Base-by-base conservation (phyloP, 2,329 filamentous ascomycete species). In the Xylaria sp. region DNA sequence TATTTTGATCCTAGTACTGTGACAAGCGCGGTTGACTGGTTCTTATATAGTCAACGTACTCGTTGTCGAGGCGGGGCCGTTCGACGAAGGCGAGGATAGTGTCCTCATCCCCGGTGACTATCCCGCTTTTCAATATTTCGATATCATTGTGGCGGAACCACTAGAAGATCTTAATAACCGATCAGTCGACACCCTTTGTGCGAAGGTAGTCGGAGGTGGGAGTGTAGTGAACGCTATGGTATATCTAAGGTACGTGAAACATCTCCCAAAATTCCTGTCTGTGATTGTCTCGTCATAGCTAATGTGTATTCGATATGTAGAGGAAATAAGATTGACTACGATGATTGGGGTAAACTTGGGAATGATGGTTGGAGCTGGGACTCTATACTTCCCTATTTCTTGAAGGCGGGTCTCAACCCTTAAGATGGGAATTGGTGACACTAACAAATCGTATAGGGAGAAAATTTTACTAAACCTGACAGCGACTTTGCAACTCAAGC, bases 361-460 rank as follows among this genome's bases (percentile, higher is more conserved):
- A 74, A 74, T 23, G 51, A 68, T 5, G 72, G 72, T 4, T 77
- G 74, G 74, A 70, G 71, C 45, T 78, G 75, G 72, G 67, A 78
- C 7, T 70, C 67, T 17, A 70, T 83, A 38, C 71, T 79, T 1
- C 79, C 77, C 0, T 83, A 58, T 58, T 58, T 81, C 64, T 78
- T 82, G 65, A 76, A 75, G 31, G 81, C 12, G 17, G 33, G 49
- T 17, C n/a, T 25, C n/a, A 19, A 38, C 25, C 8, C 15, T 28
- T 77, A 25, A 50, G 9, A 51, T 4, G 31, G 11, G 25, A 37
- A 42, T 50, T 33, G 47, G 35, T 14, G 28, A 40, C 33, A 17
- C 35, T 61, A 11, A 61, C 33, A n/a, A 12, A 6, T 9, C 12
- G 4, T 25, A 25, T 73, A 71, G 72, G 69, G 64, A 28, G 74